Conservation (phyloP, 1,284 basidiomycete genomes). For the Gomphus sp. region DNA sequence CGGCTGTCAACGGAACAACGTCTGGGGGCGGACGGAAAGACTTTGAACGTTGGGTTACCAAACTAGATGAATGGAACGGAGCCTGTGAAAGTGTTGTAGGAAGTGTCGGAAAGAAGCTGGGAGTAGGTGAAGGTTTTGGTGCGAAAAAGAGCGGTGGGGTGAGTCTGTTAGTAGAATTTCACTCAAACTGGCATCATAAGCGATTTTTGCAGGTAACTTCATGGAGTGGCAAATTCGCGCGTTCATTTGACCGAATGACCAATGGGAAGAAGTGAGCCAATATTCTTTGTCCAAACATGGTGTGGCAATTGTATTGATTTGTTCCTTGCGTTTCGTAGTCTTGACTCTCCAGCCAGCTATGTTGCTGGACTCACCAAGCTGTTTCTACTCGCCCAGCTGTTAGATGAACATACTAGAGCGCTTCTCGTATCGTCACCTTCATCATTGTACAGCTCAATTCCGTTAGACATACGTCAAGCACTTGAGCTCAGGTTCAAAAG, state of each 20-base stretch:
- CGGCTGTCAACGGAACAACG: constrained; percentile 23
- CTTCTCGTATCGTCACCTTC: constrained; percentile 54
- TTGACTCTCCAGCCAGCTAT: constrained; percentile 84
- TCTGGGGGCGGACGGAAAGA: constrained; percentile 41
- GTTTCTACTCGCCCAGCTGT: constrained; percentile 67
- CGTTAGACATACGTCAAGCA: constrained; percentile 48
- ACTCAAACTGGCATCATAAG: neutral
- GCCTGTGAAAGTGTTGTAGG: constrained; percentile 82
- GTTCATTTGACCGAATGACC: constrained; percentile 85
- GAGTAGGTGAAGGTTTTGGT: constrained; percentile 76
- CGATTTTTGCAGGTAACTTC: constrained; percentile 35
- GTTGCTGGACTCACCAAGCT: constrained; percentile 71
- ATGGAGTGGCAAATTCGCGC: constrained; percentile 77
- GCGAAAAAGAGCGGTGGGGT: constrained; percentile 69
- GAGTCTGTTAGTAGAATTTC: constrained; percentile 21
- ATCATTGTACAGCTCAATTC: constrained; percentile 64
- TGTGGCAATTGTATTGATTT: constrained; percentile 1
- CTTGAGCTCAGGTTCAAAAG: constrained; percentile 73
- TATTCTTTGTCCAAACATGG: constrained; percentile 14
- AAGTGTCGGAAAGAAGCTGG: constrained; percentile 82
- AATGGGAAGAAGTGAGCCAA: constrained; percentile 76
- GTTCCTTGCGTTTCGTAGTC: constrained; percentile 31
- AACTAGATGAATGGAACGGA: constrained; percentile 61
- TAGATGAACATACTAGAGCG: constrained; percentile 83
- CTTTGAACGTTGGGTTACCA: constrained; percentile 61